Evolutionary conservation across 331 rosid species (phyloP).

Genomic region (Prunus yedoensis): DNA sequence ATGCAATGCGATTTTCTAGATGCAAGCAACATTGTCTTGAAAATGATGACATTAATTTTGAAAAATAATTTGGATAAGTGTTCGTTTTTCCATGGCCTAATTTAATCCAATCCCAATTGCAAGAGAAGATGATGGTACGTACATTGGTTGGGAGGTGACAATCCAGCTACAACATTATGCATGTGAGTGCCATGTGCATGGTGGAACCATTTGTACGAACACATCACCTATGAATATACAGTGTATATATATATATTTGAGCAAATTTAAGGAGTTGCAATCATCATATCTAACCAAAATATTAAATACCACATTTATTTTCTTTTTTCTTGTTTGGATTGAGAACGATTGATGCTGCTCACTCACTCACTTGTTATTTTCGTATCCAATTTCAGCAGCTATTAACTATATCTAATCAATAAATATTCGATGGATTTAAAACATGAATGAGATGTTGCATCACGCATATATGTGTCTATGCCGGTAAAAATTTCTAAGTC

Average conservation of each 20-base stretch:
- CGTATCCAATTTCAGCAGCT: not conserved
- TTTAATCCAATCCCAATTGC: not conserved
- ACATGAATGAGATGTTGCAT: too few relatives aligned
- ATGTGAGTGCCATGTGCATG: constrained; percentile 44
- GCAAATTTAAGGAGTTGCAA: not conserved
- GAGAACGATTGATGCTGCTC: not conserved
- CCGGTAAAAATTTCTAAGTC: too few relatives aligned
- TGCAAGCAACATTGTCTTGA: not conserved
- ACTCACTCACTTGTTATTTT: not conserved
- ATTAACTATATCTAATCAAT: too few relatives aligned
- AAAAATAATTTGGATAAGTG: too few relatives aligned
- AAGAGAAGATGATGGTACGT: constrained; percentile 10
- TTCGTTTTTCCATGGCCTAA: too few relatives aligned
- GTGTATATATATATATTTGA: not conserved
- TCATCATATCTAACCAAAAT: not conserved
- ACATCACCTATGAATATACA: not conserved
- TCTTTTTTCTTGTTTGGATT: not conserved
- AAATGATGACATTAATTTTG: too few relatives aligned
- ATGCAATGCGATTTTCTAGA: not conserved
- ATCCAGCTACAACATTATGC: constrained; percentile 21
- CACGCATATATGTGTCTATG: too few relatives aligned
- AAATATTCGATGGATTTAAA: too few relatives aligned
- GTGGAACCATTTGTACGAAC: constrained; percentile 26
- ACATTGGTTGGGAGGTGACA: constrained; percentile 27
- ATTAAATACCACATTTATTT: not conserved